A percentile compares a stretch with the other conserved stretches of the same genome.
Conservation (phyloP, 306 rosid species). For the Boehmeria nivea region DNA sequence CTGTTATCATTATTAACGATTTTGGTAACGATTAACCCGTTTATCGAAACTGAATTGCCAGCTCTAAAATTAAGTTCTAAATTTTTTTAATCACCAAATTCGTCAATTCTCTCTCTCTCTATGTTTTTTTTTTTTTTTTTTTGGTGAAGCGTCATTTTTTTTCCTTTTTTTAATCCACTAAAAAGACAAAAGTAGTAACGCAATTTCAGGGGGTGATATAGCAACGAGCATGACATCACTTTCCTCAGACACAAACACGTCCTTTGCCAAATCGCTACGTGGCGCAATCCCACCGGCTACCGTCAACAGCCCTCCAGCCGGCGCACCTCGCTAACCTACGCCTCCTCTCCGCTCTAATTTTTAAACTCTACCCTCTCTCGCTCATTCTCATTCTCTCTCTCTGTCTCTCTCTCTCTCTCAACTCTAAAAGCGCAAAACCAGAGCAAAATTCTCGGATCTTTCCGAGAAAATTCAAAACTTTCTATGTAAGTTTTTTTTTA, state of each 20-base stretch:
- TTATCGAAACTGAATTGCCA: no score
- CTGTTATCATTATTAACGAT: no score
- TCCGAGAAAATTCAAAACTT: slow-evolving; percentile 10
- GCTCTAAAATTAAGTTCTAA: no score
- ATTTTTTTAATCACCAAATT: no score
- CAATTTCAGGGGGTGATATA: not conserved
- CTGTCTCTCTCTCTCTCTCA: not conserved
- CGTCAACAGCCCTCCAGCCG: slow-evolving; percentile 37
- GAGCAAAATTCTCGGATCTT: slow-evolving; percentile 21
- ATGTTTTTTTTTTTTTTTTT: no score
- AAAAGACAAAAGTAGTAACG: not conserved
- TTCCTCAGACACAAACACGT: slow-evolving; percentile 20
- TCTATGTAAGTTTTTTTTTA: slow-evolving; percentile 17
- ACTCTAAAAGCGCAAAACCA: slow-evolving; percentile 5
- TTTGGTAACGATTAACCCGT: no score
- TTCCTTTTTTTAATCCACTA: no score
- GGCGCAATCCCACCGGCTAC: slow-evolving; percentile 30
- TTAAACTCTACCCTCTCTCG: not conserved
- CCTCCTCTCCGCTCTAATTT: slow-evolving; percentile 6
- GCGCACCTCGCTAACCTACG: slow-evolving; percentile 36
- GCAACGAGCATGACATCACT: slow-evolving; percentile 1
- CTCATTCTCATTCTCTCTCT: not conserved
- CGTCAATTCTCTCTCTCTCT: no score
- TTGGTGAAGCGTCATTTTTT: no score
- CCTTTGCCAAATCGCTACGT: slow-evolving; percentile 15